Base-by-base conservation (phyloP, 805 yeast genomes). In the Sugiyamaella floridensis region DNA sequence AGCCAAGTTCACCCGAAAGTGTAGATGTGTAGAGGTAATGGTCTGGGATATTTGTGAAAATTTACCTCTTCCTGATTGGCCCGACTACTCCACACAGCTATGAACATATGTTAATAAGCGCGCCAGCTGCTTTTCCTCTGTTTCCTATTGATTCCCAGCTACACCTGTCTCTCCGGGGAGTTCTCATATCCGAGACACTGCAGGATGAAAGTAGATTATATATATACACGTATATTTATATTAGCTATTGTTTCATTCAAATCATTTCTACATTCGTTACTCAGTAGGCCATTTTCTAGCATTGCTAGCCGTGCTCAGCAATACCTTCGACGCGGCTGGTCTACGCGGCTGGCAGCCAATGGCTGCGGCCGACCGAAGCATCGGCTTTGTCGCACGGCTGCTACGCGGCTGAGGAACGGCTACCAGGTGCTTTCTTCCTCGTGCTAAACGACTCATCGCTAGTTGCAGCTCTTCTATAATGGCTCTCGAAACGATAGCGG, bases 401-500 rank as follows among this genome's bases (percentile, higher is more conserved):
- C 26, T 4, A 22, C 26, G 26, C 26, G 26, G n/a, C n/a, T n/a
- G n/a, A n/a, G n/a, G n/a, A n/a, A n/a, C n/a, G n/a, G 26, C 26
- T 22, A 22, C 26, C 26, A 3, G 26, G 6, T 22, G 26, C 26
- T 22, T 22, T 32, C 37, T 32, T 32, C 37, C 37, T 32, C 37
- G 37, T 32, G 37, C 37, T 14, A 4, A 32, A 14, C 37, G 4
- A 11, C 37, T 32, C 37, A 32, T 10, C n/a, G 37, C 37, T 32
- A 5, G 9, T 32, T 32, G 37, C 37, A 32, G n/a, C n/a, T 32
- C n/a, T 32, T 32, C 34, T 34, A 14, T 19, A 40, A 71, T 71
- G 74, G 74, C 71, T 49, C 45, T 66, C 32, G 55, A 67, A 18
- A 71, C 74, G 6, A 59, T 71, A 18, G 67, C 66, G 34, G 71